Base-by-base conservation (phyloP, 1,284 basidiomycete genomes). In the Ustilago tritici region DNA sequence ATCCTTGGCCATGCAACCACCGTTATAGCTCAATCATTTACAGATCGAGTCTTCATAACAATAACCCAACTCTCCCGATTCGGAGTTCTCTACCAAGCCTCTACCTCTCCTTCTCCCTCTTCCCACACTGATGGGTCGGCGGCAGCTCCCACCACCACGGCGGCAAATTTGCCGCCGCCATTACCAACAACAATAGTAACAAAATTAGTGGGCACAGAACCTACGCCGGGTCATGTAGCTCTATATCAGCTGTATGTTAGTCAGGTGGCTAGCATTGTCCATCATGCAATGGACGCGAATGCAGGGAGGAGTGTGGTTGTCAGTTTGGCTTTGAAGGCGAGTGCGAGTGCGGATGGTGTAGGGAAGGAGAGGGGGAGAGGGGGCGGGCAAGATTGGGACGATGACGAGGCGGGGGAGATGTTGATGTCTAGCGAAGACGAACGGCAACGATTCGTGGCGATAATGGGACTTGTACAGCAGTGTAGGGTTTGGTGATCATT, bases 181-280 rank as follows among this genome's bases (percentile, higher is more conserved):
- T 89, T 93, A 0, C 88, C 93, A 0, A 90, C 92, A 2, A 91
- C 94, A 61, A 89, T 92, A 59, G 88, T 95, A 50, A 92, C 90
- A 0, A 90, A 92, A 0, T 87, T 98, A 35, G 89, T 98, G 32
- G 95, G 95, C 41, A 90, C 87, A 12, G 86, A 89, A 3, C 87
- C 85, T 23, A 89, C 91, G 2, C 88, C 90, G 56, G 90, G 92
- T 65, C 83, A 90, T 65, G 90, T 91, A 49, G 91, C 91, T 0
- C 87, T 96, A 28, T 91, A 95, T 84, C 91, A 92, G 49, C 88
- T 96, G 0, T 97, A 95, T 85, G 91, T 91, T 0, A 89, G 91
- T 5, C 95, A 98, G 80, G 91, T 94, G 53, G 93, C 94, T 0
- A 93, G 93, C 0, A 89, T 95, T 9, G 86, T 95, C 1, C 93